Evolutionary conservation across 1,284 basidiomycete species (phyloP).

Genomic region (Stereum hirsutum): DNA sequence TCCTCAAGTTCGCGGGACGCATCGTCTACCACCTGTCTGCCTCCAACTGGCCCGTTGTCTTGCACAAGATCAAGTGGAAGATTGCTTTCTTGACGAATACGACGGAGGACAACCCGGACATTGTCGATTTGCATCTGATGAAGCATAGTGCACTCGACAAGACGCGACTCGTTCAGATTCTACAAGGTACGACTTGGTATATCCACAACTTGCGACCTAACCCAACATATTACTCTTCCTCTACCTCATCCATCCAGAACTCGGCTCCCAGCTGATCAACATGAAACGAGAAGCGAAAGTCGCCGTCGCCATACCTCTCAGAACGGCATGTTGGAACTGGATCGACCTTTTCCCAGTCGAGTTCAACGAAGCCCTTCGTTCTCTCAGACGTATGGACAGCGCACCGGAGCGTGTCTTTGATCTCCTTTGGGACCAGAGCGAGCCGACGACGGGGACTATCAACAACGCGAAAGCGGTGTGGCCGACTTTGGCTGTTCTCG

Average conservation of each 20-base stretch:
- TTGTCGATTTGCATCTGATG: constrained; percentile 69
- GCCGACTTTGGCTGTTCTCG: constrained; percentile 74
- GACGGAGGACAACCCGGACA: constrained; percentile 48
- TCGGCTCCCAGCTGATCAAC: constrained; percentile 78
- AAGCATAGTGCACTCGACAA: constrained; percentile 64
- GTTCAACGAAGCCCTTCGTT: constrained; percentile 65
- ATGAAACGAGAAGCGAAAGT: constrained; percentile 73
- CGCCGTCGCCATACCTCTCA: constrained; percentile 66
- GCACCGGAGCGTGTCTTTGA: constrained; percentile 82
- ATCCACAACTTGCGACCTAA: neutral
- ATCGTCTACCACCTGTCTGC: constrained; percentile 86
- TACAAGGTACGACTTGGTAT: constrained; percentile 42
- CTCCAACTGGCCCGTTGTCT: constrained; percentile 83
- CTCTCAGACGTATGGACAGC: constrained; percentile 64
- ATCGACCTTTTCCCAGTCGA: constrained; percentile 78
- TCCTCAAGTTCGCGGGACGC: constrained; percentile 63
- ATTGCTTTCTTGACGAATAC: constrained; percentile 55
- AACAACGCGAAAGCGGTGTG: constrained; percentile 61
- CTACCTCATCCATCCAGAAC: constrained; percentile 34
- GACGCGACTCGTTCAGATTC: constrained; percentile 50
- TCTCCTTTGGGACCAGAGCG: constrained; percentile 51
- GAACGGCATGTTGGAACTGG: constrained; percentile 89
- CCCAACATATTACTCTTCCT: neutral
- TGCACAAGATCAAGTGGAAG: constrained; percentile 64
- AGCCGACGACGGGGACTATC: constrained; percentile 33